Evolutionary conservation across 2,329 filamentous ascomycete species (phyloP).

Genomic region (Plectosphaerella cucumerina): DNA sequence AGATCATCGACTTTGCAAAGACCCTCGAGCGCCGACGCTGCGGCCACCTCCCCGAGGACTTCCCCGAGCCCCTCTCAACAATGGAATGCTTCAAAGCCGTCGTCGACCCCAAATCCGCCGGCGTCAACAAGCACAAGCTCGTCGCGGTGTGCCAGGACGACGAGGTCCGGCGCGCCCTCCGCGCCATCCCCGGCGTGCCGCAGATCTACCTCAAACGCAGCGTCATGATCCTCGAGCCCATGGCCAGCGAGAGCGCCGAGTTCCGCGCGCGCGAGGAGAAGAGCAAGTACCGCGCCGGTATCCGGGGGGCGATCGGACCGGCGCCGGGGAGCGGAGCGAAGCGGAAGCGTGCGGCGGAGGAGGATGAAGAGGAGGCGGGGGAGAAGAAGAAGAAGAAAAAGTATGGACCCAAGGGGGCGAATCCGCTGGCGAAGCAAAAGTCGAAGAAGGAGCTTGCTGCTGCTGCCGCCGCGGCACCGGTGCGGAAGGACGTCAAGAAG

Average conservation of each 20-base stretch:
- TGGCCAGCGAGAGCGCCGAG: constrained; percentile 63
- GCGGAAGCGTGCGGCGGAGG: constrained; percentile 46
- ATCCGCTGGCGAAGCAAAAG: constrained; percentile 62
- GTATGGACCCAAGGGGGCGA: constrained; percentile 64
- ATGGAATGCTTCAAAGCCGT: constrained; percentile 69
- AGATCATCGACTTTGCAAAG: constrained; percentile 73
- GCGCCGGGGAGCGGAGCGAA: constrained; percentile 35
- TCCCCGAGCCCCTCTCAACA: constrained; percentile 65
- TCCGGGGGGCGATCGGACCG: constrained; percentile 42
- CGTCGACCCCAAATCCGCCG: constrained; percentile 70
- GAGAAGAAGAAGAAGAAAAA: constrained; percentile 52
- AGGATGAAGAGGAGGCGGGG: constrained; percentile 28
- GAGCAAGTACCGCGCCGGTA: constrained; percentile 67
- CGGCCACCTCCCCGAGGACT: constrained; percentile 69
- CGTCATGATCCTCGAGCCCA: constrained; percentile 69
- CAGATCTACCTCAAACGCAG: constrained; percentile 74
- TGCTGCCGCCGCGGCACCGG: constrained; percentile 7
- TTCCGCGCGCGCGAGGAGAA: constrained; percentile 66
- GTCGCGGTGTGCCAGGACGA: constrained; percentile 71
- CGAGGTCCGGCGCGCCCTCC: constrained; percentile 58
- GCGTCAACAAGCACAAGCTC: constrained; percentile 74
- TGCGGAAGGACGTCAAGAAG: too few species aligned
- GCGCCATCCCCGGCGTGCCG: constrained; percentile 67
- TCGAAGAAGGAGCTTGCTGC: constrained; percentile 56
- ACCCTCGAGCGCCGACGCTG: constrained; percentile 67